Conservation (phyloP, 441 rosid species). For the Mallotus japonicus region DNA sequence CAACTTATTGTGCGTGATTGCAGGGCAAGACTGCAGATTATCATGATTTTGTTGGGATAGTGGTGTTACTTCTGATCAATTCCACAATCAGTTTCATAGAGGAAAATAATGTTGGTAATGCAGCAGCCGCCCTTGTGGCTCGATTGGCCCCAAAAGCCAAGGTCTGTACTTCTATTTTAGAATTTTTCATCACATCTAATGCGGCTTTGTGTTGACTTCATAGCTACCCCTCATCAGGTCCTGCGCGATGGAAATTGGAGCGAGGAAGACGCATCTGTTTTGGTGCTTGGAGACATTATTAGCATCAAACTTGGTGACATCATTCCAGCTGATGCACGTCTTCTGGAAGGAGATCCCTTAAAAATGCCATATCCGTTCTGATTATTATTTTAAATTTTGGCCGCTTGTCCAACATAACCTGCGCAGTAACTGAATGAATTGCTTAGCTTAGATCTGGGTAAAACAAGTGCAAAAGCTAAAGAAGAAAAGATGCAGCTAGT, state of each 20-base stretch:
- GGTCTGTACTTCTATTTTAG: not conserved
- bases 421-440: too few species aligned
- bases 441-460: too few species aligned
- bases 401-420: too few species aligned
- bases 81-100: constrained; percentile 90
- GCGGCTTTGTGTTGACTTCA: not conserved
- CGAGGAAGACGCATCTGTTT: constrained; percentile 74
- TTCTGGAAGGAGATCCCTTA: constrained; percentile 61
- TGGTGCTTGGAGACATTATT: constrained; percentile 30
- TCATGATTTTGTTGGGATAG: constrained; percentile 90
- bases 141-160: constrained; percentile 87
- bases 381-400: too few species aligned
- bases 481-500: too few species aligned
- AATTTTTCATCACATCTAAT: not conserved
- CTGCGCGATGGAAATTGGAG: constrained; percentile 78
- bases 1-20: not conserved
- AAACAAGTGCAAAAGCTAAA: too few species aligned
- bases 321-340: constrained; percentile 61
- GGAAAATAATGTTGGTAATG: constrained; percentile 96
- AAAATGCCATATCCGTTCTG: too few species aligned
- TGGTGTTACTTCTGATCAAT: constrained; percentile 67
- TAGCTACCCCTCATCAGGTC: constrained; percentile 39
- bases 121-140: constrained; percentile 98
- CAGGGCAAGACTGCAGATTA: constrained; percentile 87
- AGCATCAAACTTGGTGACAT: constrained; percentile 57